A percentile compares a stretch with the other conserved stretches of the same genome.
These are phyloP conservation scores for Quercus engelmannii DNA, from an alignment of 306 rosid genomes.

Conservation along the genomic window DNA sequence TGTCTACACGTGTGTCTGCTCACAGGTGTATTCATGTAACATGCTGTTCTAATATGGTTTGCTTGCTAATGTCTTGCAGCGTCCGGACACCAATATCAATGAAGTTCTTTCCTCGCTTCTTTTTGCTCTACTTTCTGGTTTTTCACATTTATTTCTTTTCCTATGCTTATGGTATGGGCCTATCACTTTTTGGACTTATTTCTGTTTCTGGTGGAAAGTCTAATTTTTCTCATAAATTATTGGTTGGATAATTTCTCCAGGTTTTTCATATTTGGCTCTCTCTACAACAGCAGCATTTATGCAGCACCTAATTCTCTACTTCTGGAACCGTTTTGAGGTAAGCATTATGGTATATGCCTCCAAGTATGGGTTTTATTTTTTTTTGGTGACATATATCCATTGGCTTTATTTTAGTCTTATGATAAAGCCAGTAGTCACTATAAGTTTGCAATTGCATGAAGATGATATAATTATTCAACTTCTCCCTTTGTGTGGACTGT, in stretches of 20 bases:
- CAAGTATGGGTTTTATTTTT: not conserved
- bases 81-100: constrained; percentile 98
- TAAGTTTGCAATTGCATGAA: not conserved
- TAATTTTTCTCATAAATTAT: not conserved
- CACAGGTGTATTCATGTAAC: not conserved
- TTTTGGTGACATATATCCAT: not conserved
- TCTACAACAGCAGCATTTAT: constrained; percentile 97
- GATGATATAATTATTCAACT: not conserved
- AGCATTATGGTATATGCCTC: not conserved
- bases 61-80: constrained; percentile 50
- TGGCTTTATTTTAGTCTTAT: not conserved
- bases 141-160: constrained; percentile 99
- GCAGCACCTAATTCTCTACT: constrained; percentile 91
- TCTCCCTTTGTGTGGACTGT: not conserved
- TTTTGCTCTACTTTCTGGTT: constrained; percentile 90
- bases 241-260: constrained; percentile 38
- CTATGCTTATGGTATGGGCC: constrained; percentile 71
- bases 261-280: constrained; percentile 96
- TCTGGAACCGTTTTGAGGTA: constrained; percentile 99
- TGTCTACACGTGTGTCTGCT: not conserved
- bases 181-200: not conserved
- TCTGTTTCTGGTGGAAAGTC: not conserved
- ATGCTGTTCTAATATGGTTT: constrained; percentile 35
- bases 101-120: constrained; percentile 99
- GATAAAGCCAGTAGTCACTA: not conserved